phyloP scores from a whole-genome alignment of 1,284 basidiomycete species.

The Malassezia cuniculi region DNA sequence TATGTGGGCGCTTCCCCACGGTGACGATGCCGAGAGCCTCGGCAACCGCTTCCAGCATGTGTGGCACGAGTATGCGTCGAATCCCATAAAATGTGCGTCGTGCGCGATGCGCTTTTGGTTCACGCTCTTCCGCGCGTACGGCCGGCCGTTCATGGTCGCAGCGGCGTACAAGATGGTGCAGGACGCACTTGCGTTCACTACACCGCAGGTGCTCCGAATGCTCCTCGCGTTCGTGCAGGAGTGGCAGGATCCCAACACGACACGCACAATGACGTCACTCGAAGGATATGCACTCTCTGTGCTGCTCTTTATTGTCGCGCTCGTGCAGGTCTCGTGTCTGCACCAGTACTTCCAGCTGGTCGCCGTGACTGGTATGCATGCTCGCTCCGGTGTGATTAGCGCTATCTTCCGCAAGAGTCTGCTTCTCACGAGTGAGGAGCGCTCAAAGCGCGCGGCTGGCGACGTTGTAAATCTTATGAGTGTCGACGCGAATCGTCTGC shows the following conservation, averaged over 20 bases:
- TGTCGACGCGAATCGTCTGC: constrained; percentile 64
- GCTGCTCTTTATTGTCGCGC: constrained; percentile 58
- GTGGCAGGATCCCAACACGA: constrained; percentile 17
- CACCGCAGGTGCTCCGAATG: constrained; percentile 73
- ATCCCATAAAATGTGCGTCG: constrained; percentile 1
- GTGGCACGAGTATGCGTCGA: constrained; percentile 43
- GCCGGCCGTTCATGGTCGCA: constrained; percentile 61
- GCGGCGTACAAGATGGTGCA: constrained; percentile 57
- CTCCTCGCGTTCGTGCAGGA: constrained; percentile 59
- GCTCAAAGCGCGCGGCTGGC: constrained; percentile 61
- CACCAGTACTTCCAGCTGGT: constrained; percentile 79
- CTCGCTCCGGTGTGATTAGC: constrained; percentile 72
- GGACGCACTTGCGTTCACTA: constrained; percentile 68
- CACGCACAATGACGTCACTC: constrained; percentile 20
- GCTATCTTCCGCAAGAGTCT: constrained; percentile 76
- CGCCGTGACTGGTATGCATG: constrained; percentile 77
- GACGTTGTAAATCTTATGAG: constrained; percentile 91
- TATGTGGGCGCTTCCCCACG: constrained; percentile 45
- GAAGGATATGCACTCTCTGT: constrained; percentile 43
- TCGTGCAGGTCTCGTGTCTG: constrained; percentile 64
- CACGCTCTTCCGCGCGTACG: constrained; percentile 50
- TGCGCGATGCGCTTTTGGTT: constrained; percentile 20
- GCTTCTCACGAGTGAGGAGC: constrained; percentile 69
- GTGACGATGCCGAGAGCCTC: constrained; percentile 63
- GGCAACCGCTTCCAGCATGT: constrained; percentile 53